These are phyloP conservation scores for Gyrodon lividus DNA, from an alignment of 768 basidiomycete species.

Conservation along the genomic window DNA sequence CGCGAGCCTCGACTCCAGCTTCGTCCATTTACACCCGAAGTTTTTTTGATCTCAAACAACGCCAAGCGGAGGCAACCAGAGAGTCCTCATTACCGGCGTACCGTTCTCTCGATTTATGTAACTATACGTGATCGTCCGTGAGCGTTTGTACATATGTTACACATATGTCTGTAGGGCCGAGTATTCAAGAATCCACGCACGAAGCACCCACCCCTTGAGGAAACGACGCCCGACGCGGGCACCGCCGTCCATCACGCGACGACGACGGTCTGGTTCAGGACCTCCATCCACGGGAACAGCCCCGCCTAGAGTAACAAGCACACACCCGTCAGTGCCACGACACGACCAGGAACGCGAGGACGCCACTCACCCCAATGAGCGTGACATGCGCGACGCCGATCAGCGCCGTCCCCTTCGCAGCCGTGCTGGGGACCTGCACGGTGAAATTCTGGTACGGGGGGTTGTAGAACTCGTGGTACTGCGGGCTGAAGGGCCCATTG, in stretches of 20 bases:
- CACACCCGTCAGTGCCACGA: background rate
- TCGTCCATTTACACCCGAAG: too few species aligned
- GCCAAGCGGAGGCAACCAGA: too few species aligned
- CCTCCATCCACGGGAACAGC: constrained; percentile 29
- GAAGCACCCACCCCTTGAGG: too few species aligned
- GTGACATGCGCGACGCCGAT: constrained; percentile 38
- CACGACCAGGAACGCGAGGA: background rate
- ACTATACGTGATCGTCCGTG: background rate
- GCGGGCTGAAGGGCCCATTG: constrained; percentile 43
- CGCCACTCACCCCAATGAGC: constrained; percentile 39
- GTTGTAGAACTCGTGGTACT: constrained; percentile 28
- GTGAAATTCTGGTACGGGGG: constrained; percentile 47
- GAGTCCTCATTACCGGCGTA: too few species aligned
- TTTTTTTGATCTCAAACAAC: too few species aligned
- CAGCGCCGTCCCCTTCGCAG: constrained; percentile 31
- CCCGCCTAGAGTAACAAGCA: constrained; percentile 29
- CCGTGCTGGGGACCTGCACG: constrained; percentile 36
- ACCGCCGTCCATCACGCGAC: constrained; percentile 17
- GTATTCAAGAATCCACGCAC: too few species aligned
- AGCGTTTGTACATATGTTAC: too few species aligned
- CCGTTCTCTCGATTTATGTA: too few species aligned
- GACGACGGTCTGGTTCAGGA: constrained; percentile 31
- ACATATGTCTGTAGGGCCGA: too few species aligned
- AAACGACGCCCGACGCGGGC: background rate
- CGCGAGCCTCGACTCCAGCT: too few species aligned